Conservation (phyloP, 2,329 filamentous ascomycete genomes). For the Fusarium sp. region DNA sequence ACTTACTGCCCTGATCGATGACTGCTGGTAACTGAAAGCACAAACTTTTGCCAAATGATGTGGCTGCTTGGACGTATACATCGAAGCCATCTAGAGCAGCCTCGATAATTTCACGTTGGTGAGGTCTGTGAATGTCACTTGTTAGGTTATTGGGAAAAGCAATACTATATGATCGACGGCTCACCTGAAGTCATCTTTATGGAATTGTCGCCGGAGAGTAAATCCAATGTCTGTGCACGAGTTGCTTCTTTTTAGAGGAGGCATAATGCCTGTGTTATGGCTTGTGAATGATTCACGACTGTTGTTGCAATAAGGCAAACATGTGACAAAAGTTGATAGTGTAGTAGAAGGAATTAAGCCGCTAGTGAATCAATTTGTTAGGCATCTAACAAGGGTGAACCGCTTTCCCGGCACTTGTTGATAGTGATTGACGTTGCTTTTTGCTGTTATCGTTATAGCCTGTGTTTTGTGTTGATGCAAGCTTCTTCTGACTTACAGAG, state of each 20-base stretch:
- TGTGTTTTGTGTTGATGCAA: constrained; percentile 8
- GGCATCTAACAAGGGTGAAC: constrained; percentile 7
- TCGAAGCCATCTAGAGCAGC: constrained; percentile 85
- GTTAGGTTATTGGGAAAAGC: constrained; percentile 1
- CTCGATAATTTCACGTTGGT: constrained; percentile 88
- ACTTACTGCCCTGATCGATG: constrained; percentile 84
- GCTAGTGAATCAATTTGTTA: constrained; percentile 19
- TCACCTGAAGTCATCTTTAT: constrained; percentile 78
- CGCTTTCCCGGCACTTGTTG: constrained; percentile 5
- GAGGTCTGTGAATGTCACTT: constrained; percentile 66
- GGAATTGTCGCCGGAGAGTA: constrained; percentile 78
- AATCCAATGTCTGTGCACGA: constrained; percentile 77
- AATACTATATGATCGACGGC: neutral
- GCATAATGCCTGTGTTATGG: constrained; percentile 50
- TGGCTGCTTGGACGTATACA: constrained; percentile 93
- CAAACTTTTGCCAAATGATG: constrained; percentile 91
- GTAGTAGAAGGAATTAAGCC: neutral
- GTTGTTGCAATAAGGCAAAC: neutral
- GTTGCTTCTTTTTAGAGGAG: constrained; percentile 57
- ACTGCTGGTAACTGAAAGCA: constrained; percentile 94
- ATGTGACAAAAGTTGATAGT: neutral
- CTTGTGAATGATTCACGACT: constrained; percentile 16
- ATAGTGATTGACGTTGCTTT: constrained; percentile 22
- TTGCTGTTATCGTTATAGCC: constrained; percentile 27
- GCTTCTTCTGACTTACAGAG: constrained; percentile 31